Conservation (phyloP, 2,329 filamentous ascomycete genomes). For the Neodidymelliopsis sp. region DNA sequence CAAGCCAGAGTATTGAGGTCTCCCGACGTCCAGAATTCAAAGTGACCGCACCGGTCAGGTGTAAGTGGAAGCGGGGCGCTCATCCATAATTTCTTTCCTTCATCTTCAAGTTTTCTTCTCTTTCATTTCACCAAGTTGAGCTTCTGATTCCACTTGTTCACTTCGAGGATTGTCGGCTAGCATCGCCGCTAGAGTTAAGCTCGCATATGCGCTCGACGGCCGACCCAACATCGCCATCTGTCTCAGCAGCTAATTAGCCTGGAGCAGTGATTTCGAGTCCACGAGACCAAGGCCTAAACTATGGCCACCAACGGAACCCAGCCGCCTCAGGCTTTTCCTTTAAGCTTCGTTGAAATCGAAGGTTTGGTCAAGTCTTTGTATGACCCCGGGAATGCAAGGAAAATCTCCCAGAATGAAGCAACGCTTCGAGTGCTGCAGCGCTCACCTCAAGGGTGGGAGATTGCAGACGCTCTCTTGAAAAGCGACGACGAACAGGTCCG, state of each 20-base stretch:
- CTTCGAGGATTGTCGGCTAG: background rate
- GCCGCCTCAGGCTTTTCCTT: conserved; percentile 31
- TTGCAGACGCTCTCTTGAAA: conserved; percentile 78
- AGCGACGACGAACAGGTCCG: conserved; percentile 76
- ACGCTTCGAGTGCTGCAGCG: conserved; percentile 80
- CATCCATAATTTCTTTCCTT: background rate
- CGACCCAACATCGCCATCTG: background rate
- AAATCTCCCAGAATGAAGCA: conserved; percentile 68
- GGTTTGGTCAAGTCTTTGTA: conserved; percentile 62
- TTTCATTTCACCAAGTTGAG: background rate
- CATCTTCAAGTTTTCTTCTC: background rate
- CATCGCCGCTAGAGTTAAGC: background rate
- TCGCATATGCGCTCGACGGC: background rate
- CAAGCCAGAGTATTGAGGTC: no score
- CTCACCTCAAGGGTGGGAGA: conserved; percentile 82
- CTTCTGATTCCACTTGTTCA: background rate
- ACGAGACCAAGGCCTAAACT: no score
- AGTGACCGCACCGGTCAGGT: background rate
- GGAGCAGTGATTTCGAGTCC: conserved; percentile 2
- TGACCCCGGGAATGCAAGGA: conserved; percentile 54
- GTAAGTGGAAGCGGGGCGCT: background rate
- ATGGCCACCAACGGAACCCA: conserved; percentile 13
- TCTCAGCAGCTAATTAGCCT: background rate
- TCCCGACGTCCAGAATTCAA: background rate
- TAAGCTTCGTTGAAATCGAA: conserved; percentile 47